These are phyloP conservation scores for Triticum monococcum DNA, from an alignment of 176 grass and related monocot genomes.

Conservation along the genomic window DNA sequence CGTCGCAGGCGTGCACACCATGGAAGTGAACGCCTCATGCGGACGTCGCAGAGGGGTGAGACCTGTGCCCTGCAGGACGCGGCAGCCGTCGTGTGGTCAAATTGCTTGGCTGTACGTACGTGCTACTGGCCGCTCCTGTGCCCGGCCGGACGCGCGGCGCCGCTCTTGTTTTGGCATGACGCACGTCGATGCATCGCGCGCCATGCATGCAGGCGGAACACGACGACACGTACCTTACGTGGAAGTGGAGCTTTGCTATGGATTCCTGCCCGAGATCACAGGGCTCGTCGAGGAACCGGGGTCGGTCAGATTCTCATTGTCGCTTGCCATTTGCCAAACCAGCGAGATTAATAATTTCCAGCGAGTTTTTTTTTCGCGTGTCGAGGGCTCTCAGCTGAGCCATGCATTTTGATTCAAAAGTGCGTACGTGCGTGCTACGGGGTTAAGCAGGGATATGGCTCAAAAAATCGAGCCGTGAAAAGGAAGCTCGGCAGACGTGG, in stretches of 20 bases:
- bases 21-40: neutral
- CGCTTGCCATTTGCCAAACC: neutral
- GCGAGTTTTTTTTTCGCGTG: no score
- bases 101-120: neutral
- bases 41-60: neutral
- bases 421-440: neutral
- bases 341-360: no score
- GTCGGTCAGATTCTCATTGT: neutral
- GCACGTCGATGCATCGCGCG: neutral
- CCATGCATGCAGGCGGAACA: constrained; percentile 1
- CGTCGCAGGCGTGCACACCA: neutral
- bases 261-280: neutral
- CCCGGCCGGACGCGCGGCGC: neutral
- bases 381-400: no score
- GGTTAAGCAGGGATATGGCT: neutral
- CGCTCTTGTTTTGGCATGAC: neutral
- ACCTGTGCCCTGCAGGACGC: neutral
- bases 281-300: no score
- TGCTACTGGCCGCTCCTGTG: neutral
- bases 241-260: neutral
- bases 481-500: neutral
- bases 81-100: constrained; percentile 1
- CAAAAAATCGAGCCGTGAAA: neutral
- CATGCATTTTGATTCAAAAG: neutral
- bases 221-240: neutral